A percentile compares a stretch with the other conserved stretches of the same genome.
These are phyloP conservation scores for Mucor mucedo DNA, from an alignment of 371 early-diverging fungal genomes.

Conservation along the genomic window DNA sequence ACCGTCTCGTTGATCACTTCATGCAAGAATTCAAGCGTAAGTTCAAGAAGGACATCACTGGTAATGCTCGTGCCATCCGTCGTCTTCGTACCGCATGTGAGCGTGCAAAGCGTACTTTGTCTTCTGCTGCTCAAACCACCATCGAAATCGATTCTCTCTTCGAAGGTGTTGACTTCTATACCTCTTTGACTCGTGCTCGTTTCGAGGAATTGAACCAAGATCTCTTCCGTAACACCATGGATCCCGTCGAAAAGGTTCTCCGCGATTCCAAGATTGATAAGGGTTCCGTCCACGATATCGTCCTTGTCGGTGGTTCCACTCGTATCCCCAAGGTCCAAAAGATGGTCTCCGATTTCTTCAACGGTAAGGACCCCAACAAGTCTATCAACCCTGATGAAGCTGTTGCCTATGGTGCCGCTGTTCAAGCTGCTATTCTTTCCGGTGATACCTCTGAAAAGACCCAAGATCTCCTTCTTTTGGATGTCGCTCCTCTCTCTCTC, in stretches of 20 bases:
- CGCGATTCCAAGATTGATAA: slow-evolving; percentile 94
- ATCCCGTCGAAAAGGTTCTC: slow-evolving; percentile 81
- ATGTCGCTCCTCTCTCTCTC: slow-evolving; percentile 87
- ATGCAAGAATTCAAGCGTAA: slow-evolving; percentile 85
- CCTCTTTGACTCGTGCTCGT: slow-evolving; percentile 89
- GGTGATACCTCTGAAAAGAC: slow-evolving; percentile 58
- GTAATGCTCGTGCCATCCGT: slow-evolving; percentile 85
- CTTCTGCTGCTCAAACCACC: slow-evolving; percentile 78
- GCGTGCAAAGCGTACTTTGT: slow-evolving; percentile 95
- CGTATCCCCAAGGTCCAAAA: slow-evolving; percentile 99
- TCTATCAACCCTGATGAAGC: slow-evolving; percentile 97
- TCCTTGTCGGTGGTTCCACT: slow-evolving; percentile 98
- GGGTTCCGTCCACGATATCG: slow-evolving; percentile 89
- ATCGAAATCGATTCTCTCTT: slow-evolving; percentile 89
- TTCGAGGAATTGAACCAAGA: slow-evolving; percentile 93
- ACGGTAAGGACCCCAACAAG: slow-evolving; percentile 93
- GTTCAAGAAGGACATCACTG: slow-evolving; percentile 72
- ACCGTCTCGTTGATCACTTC: slow-evolving; percentile 78
- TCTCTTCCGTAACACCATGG: slow-evolving; percentile 83
- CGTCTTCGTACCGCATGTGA: slow-evolving; percentile 93
- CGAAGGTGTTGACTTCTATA: slow-evolving; percentile 84
- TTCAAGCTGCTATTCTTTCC: slow-evolving; percentile 88
- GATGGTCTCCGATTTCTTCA: slow-evolving; percentile 94
- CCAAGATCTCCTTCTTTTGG: slow-evolving; percentile 77
- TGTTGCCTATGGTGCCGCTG: slow-evolving; percentile 97